Conservation (phyloP, 768 basidiomycete genomes). For the Leccinum olivaceopallidum region DNA sequence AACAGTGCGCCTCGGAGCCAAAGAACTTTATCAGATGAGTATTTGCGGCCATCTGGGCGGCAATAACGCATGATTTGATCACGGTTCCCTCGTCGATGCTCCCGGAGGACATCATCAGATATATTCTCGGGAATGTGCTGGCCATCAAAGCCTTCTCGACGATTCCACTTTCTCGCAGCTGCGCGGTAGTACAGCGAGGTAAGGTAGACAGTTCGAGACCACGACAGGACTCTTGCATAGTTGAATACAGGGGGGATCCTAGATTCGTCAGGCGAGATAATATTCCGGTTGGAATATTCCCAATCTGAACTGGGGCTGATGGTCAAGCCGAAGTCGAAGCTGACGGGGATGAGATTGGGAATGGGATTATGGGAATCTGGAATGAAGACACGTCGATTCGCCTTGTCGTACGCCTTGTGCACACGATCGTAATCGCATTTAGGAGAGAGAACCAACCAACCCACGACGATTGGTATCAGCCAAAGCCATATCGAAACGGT, state of each 20-base stretch:
- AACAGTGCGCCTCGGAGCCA: constrained; percentile 25
- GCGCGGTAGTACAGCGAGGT: constrained; percentile 19
- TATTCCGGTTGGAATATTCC: neutral
- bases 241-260: constrained; percentile 27
- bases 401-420: constrained; percentile 13
- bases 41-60: neutral
- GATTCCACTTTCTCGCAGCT: constrained; percentile 10
- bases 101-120: constrained; percentile 2
- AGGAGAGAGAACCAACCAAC: constrained; percentile 43
- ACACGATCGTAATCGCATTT: constrained; percentile 39
- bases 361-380: neutral
- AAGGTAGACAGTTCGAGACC: constrained; percentile 21
- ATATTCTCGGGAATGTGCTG: neutral
- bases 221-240: constrained; percentile 24
- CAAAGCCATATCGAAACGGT: constrained; percentile 45
- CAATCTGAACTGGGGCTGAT: constrained; percentile 9
- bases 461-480: constrained; percentile 41
- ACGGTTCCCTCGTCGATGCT: constrained; percentile 19
- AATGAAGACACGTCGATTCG: constrained; percentile 8
- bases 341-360: neutral
- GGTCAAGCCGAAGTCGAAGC: constrained; percentile 16
- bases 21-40: neutral
- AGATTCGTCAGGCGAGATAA: constrained; percentile 24
- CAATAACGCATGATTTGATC: constrained; percentile 22
- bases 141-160: constrained; percentile 6